Evolutionary conservation across 306 rosid genomes (phyloP).

Genomic region (Herpetospermum pedunculosum): DNA sequence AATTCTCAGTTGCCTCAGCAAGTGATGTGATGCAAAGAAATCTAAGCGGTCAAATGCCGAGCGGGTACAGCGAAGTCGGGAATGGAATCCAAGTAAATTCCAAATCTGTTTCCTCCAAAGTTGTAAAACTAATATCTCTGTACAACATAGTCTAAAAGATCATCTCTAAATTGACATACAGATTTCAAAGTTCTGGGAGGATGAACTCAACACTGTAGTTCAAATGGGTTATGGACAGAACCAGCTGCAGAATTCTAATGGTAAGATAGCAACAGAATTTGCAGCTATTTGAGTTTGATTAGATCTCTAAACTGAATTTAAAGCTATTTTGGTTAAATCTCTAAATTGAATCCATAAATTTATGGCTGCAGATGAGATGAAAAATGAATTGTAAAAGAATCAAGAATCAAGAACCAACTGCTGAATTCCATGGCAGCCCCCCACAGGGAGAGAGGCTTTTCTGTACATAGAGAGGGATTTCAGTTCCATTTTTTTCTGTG

Average conservation of each 20-base stretch:
- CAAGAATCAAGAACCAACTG: conserved; percentile 2
- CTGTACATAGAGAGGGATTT: conserved; percentile 33
- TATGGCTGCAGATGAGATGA: conserved; percentile 33
- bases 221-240: conserved; percentile 44
- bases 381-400: conserved; percentile 28
- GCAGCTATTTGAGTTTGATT: background rate
- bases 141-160: conserved; percentile 7
- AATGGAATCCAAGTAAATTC: conserved; percentile 2
- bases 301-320: background rate
- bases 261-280: conserved; percentile 14
- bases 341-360: background rate
- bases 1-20: conserved; percentile 19
- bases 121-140: background rate
- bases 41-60: conserved; percentile 17
- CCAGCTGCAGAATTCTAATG: conserved; percentile 26
- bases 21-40: conserved; percentile 18
- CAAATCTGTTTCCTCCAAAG: background rate
- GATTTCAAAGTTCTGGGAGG: conserved; percentile 34
- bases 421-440: conserved; percentile 23
- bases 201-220: conserved; percentile 41
- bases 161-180: conserved; percentile 9
- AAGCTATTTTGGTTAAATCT: background rate
- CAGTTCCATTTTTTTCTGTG: conserved; percentile 24
- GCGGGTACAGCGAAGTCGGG: conserved; percentile 20
- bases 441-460: conserved; percentile 17